Conservation (phyloP, 1,139 yeast species). For the Candida sanyaensis region DNA sequence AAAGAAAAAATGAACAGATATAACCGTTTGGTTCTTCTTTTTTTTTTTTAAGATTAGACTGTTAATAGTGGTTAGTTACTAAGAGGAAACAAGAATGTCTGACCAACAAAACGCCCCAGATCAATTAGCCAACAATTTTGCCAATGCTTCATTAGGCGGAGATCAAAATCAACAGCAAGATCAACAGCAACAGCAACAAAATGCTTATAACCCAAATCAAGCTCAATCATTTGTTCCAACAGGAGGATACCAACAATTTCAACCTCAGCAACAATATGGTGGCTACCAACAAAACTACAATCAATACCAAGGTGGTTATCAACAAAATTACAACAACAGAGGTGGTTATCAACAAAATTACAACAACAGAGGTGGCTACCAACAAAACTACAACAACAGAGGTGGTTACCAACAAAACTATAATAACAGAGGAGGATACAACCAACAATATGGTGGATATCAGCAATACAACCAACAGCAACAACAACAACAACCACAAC, state of each 20-base stretch:
- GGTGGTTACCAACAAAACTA: conserved; percentile 18
- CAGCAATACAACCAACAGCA: conserved; percentile 10
- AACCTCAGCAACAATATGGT: conserved; percentile 20
- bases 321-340: conserved; percentile 22
- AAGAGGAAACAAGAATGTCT: conserved; percentile 34
- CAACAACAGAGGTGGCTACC: conserved; percentile 26
- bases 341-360: conserved; percentile 24
- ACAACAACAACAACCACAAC: conserved; percentile 20
- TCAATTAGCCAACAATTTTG: conserved; percentile 56
- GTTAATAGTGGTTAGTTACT: neutral
- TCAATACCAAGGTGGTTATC: conserved; percentile 18
- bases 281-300: conserved; percentile 25
- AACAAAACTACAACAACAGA: conserved; percentile 22
- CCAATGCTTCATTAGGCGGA: conserved; percentile 43
- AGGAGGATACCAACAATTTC: conserved; percentile 20
- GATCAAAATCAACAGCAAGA: conserved; percentile 17
- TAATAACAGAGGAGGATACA: neutral
- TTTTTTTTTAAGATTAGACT: neutral
- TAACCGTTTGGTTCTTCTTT: neutral
- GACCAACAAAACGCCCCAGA: conserved; percentile 50
- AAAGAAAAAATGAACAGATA: neutral
- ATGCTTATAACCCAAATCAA: conserved; percentile 11
- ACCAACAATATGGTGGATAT: conserved; percentile 10
- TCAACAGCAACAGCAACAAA: conserved; percentile 17
- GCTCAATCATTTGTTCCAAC: conserved; percentile 10